A percentile compares a stretch with the other conserved stretches of the same genome.
Evolutionary conservation across 352 stramenopile species (phyloP).

Genomic region (Phytopythium kandeliae): DNA sequence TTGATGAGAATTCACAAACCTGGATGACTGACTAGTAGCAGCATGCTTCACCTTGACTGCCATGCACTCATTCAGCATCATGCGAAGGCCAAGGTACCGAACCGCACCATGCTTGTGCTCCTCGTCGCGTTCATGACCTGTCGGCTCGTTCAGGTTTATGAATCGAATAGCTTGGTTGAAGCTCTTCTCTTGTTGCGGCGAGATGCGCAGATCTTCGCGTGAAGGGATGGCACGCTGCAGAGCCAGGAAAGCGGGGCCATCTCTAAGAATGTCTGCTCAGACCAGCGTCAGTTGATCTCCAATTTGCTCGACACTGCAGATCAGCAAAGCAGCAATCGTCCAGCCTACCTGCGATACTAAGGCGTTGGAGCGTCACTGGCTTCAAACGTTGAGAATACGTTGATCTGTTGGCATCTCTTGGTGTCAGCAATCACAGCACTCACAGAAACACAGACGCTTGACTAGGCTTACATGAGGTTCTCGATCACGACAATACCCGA

Average conservation of each 20-base stretch:
- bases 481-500: background rate
- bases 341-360: constrained; percentile 36
- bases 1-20: no score
- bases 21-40: no score
- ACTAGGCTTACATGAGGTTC: background rate
- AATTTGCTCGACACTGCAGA: no score
- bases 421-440: background rate
- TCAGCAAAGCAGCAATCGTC: no score
- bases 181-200: constrained; percentile 25
- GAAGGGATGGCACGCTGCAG: constrained; percentile 20
- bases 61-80: constrained; percentile 48
- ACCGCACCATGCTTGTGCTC: constrained; percentile 43
- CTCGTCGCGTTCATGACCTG: constrained; percentile 44
- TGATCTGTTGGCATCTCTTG: constrained; percentile 13
- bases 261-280: constrained; percentile 44
- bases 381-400: constrained; percentile 40
- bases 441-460: background rate
- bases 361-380: constrained; percentile 30
- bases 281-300: background rate
- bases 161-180: constrained; percentile 53
- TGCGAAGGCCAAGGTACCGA: constrained; percentile 43
- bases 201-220: constrained; percentile 27
- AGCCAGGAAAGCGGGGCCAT: constrained; percentile 24
- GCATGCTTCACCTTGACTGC: constrained; percentile 32
- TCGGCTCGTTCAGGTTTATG: constrained; percentile 47